A percentile compares a stretch with the other conserved stretches of the same genome.
Conservation (phyloP, 768 basidiomycete species). For the Epithele typhae region DNA sequence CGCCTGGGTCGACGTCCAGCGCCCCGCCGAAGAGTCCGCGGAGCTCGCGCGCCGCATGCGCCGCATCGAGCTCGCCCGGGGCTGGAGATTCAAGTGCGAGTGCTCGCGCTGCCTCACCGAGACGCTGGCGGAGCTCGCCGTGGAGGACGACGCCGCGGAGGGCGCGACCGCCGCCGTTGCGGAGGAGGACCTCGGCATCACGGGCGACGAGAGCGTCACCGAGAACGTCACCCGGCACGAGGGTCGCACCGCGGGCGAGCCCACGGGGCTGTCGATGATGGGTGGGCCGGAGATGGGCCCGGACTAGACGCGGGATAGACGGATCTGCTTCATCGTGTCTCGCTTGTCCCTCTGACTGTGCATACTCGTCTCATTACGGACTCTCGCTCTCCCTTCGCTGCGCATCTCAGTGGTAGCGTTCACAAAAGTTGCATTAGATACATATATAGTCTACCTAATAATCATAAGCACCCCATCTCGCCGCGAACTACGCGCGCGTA, state of each 20-base stretch:
- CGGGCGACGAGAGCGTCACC: slow-evolving; percentile 49
- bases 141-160: slow-evolving; percentile 7
- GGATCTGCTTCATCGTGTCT: too few relatives aligned
- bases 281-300: slow-evolving; percentile 2
- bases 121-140: slow-evolving; percentile 15
- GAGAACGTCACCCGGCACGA: slow-evolving; percentile 31
- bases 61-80: slow-evolving; percentile 69
- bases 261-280: too few relatives aligned
- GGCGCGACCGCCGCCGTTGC: too few relatives aligned
- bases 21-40: slow-evolving; percentile 47
- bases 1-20: slow-evolving; percentile 68
- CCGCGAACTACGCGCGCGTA: too few relatives aligned
- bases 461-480: background rate
- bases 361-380: too few relatives aligned
- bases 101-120: slow-evolving; percentile 66
- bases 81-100: slow-evolving; percentile 77
- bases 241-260: slow-evolving; percentile 6
- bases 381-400: too few relatives aligned
- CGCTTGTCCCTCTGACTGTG: too few relatives aligned
- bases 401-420: background rate
- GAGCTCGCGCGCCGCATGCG: slow-evolving; percentile 59
- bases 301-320: slow-evolving; percentile 5
- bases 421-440: slow-evolving; percentile 5
- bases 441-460: background rate
- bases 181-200: slow-evolving; percentile 27